phyloP scores from a whole-genome alignment of 23 red algal genomes.

The Chondrus crispus region DNA sequence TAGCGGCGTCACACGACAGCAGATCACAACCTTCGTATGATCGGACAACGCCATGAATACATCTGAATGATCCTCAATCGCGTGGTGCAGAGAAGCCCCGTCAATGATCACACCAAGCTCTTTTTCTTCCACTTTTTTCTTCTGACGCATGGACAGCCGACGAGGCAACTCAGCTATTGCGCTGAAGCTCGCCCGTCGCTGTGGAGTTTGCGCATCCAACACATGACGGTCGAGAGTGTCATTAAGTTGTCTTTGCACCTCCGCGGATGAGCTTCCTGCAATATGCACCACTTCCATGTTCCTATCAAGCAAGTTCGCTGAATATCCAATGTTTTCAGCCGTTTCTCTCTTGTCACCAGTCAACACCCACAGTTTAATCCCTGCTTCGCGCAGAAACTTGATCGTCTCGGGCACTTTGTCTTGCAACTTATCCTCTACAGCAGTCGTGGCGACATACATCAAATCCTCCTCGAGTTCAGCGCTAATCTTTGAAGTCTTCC shows the following conservation, averaged over 20 bases:
- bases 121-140: constrained; percentile 37
- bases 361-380: constrained; percentile 87
- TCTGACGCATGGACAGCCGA: constrained; percentile 3
- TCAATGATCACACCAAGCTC: constrained; percentile 85
- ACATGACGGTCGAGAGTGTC: constrained; percentile 41
- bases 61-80: constrained; percentile 76
- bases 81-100: constrained; percentile 64
- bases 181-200: background rate
- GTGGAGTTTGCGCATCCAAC: background rate
- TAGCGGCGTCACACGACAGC: constrained; percentile 88
- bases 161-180: constrained; percentile 16
- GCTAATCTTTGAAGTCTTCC: constrained; percentile 31
- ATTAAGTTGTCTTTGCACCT: constrained; percentile 29
- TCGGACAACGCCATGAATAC: constrained; percentile 80
- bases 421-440: constrained; percentile 87
- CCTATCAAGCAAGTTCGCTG: constrained; percentile 62
- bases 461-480: constrained; percentile 77
- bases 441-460: constrained; percentile 66
- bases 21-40: constrained; percentile 86
- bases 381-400: constrained; percentile 83
- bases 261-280: constrained; percentile 31
- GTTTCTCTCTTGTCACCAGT: constrained; percentile 96
- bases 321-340: constrained; percentile 91
- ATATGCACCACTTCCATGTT: constrained; percentile 81
- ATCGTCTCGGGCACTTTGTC: constrained; percentile 81